Percentiles rank a stretch among this genome's conserved stretches.
These are phyloP conservation scores for Manihot esculenta DNA, from an alignment of 441 rosid genomes.

Conservation along the genomic window DNA sequence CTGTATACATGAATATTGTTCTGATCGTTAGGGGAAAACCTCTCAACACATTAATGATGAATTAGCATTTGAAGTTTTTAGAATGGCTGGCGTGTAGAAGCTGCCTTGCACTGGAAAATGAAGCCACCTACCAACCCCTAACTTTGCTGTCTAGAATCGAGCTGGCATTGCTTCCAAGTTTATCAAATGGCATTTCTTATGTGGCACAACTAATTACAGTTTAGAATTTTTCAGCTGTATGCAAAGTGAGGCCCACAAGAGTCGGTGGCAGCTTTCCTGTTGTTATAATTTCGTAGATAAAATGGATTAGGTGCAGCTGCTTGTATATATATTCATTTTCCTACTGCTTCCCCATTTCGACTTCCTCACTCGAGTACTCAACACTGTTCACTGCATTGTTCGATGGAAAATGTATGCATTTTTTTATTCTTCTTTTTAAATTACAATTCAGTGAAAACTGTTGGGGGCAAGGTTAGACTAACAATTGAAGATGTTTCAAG, in stretches of 20 bases:
- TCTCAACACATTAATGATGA: too few species aligned
- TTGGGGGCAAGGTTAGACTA: too few species aligned
- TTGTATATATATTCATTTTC: neutral
- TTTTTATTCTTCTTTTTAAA: too few species aligned
- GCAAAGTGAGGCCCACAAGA: neutral
- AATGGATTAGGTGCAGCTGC: neutral
- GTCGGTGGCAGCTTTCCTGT: neutral
- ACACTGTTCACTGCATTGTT: neutral
- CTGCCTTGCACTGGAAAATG: neutral
- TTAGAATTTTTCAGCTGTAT: neutral
- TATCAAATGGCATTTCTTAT: neutral
- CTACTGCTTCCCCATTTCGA: neutral
- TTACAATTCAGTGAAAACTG: too few species aligned
- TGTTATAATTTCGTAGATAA: neutral
- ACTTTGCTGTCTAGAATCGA: neutral
- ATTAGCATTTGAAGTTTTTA: too few species aligned
- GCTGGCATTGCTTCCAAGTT: conserved; percentile 3
- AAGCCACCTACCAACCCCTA: neutral
- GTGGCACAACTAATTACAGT: neutral
- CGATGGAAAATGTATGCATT: too few species aligned
- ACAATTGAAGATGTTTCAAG: too few species aligned
- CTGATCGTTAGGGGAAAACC: too few species aligned
- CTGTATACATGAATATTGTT: too few species aligned
- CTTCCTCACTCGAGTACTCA: neutral
- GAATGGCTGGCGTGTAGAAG: neutral